phyloP scores from a whole-genome alignment of 768 basidiomycete genomes.

The Fomitopsis serialis region DNA sequence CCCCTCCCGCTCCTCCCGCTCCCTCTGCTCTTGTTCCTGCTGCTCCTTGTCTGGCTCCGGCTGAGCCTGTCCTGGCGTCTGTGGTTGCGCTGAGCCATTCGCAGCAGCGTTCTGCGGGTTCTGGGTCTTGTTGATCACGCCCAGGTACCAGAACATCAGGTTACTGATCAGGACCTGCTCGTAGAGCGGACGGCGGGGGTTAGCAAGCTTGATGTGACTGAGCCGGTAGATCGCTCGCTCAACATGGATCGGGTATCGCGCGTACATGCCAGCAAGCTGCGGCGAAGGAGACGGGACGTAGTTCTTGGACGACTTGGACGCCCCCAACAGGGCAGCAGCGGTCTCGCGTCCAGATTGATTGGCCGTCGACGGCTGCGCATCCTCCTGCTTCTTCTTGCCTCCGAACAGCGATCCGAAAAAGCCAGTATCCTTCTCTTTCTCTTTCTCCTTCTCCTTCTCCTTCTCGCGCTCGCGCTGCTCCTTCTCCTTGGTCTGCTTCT shows the following conservation, averaged over 20 bases:
- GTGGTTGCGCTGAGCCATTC: conserved; percentile 6
- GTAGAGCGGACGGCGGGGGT: conserved; percentile 91
- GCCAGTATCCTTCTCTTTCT: conserved; percentile 67
- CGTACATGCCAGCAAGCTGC: conserved; percentile 40
- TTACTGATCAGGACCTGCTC: conserved; percentile 95
- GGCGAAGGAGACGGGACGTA: conserved; percentile 60
- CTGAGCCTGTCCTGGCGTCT: conserved; percentile 5
- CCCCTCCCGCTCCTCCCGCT: conserved; percentile 33
- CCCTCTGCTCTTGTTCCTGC: conserved; percentile 31
- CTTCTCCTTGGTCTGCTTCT: conserved; percentile 43
- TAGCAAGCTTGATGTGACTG: conserved; percentile 98
- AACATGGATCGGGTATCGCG: conserved; percentile 97
- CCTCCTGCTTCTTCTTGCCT: conserved; percentile 82
- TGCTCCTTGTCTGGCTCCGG: conserved; percentile 28
- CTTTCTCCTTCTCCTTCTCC: too few species aligned
- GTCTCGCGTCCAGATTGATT: conserved; percentile 64
- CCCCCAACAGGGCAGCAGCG: conserved; percentile 80
- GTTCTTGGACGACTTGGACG: conserved; percentile 73
- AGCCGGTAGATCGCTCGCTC: conserved; percentile 96
- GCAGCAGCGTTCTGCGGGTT: conserved; percentile 13
- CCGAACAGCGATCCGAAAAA: conserved; percentile 94
- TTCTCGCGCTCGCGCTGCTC: conserved; percentile 41
- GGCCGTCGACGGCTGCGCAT: conserved; percentile 30
- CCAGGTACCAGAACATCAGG: conserved; percentile 99
- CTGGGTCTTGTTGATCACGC: conserved; percentile 89